Evolutionary conservation across 2,329 filamentous ascomycete species (phyloP).

Genomic region (Xylogone sp.): DNA sequence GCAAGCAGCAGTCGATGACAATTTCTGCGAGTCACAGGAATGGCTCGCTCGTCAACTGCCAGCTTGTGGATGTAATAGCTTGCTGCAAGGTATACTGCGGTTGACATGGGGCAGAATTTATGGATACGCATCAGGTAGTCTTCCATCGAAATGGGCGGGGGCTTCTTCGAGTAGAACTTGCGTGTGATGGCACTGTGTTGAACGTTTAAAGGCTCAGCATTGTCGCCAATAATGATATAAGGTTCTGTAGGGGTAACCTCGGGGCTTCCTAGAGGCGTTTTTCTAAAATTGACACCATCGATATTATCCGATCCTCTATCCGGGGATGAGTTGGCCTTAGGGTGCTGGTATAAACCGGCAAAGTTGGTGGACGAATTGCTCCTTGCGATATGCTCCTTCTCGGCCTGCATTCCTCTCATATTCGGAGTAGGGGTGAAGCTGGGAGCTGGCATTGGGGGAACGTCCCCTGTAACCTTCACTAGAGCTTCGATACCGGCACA

Average conservation of each 20-base stretch:
- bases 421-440: slow-evolving; percentile 59
- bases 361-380: slow-evolving; percentile 47
- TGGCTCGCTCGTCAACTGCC: slow-evolving; percentile 70
- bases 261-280: slow-evolving; percentile 23
- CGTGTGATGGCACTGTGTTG: slow-evolving; percentile 84
- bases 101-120: slow-evolving; percentile 88
- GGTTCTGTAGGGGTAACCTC: slow-evolving; percentile 32
- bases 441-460: slow-evolving; percentile 75
- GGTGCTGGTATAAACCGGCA: slow-evolving; percentile 24
- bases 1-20: slow-evolving; percentile 84
- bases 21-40: slow-evolving; percentile 79
- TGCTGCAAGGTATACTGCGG: slow-evolving; percentile 87
- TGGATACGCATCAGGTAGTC: slow-evolving; percentile 87
- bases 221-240: slow-evolving; percentile 61
- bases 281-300: slow-evolving; percentile 51
- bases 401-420: slow-evolving; percentile 59
- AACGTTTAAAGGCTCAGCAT: slow-evolving; percentile 68
- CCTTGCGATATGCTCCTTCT: slow-evolving; percentile 57
- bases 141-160: slow-evolving; percentile 76
- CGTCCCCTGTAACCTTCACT: slow-evolving; percentile 69
- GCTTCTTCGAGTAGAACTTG: slow-evolving; percentile 88
- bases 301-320: slow-evolving; percentile 33
- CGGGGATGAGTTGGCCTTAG: slow-evolving; percentile 18
- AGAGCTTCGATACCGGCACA: slow-evolving; percentile 67
- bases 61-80: slow-evolving; percentile 84